These are phyloP conservation scores for Anthoceros angustus DNA, from an alignment of 225 moss, liverwort and hornwort genomes.

Conservation along the genomic window DNA sequence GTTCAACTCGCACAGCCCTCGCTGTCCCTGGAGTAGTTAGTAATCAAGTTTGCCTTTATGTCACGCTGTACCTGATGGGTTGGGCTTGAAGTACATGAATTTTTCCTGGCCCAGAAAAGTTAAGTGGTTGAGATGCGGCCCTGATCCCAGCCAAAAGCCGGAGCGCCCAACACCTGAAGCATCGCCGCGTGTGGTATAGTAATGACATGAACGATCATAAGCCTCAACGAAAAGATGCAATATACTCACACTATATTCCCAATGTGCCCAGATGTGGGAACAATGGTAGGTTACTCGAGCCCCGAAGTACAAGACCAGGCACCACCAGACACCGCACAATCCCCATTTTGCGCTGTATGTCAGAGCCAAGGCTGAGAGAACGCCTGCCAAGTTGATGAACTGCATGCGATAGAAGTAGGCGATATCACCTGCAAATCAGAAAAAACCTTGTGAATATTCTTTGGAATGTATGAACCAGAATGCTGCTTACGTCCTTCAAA, in stretches of 20 bases:
- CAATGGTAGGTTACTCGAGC: constrained; percentile 36
- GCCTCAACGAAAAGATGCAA: no score
- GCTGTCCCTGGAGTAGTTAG: no score
- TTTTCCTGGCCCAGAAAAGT: neutral
- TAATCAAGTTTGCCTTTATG: no score
- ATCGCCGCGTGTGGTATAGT: no score
- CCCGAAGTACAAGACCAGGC: constrained; percentile 49
- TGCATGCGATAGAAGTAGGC: constrained; percentile 60
- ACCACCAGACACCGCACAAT: constrained; percentile 66
- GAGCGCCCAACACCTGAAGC: neutral
- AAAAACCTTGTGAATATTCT: neutral
- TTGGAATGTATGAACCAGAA: no score
- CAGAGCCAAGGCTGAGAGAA: constrained; percentile 31
- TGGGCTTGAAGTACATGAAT: neutral
- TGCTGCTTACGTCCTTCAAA: neutral
- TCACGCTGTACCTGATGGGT: no score
- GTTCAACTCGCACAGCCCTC: no score
- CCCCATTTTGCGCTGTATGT: constrained; percentile 39
- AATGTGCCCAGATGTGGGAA: constrained; percentile 34
- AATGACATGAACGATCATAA: no score
- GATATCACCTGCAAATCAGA: constrained; percentile 38
- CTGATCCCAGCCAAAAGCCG: neutral
- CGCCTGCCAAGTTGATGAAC: constrained; percentile 29
- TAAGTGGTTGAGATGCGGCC: neutral
- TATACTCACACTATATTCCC: constrained; percentile 49